Conservation (phyloP, 2,329 filamentous ascomycete genomes). For the Dactylellina leptospora region DNA sequence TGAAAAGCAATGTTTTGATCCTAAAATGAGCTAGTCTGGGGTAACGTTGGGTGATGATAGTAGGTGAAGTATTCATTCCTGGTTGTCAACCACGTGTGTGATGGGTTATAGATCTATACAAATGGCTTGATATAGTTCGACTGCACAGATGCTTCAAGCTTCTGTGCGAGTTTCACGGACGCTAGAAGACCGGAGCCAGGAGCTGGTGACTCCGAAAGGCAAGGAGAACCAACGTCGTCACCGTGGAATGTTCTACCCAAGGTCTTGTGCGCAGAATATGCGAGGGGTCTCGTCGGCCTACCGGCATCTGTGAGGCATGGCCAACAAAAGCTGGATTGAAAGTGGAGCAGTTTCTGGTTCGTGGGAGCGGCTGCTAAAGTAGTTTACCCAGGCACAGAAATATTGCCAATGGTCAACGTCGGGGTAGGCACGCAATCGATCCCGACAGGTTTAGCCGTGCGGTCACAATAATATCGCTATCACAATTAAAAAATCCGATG, state of each 20-base stretch:
- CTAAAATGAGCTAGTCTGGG: no score
- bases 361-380: slow-evolving; percentile 52
- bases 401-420: slow-evolving; percentile 19
- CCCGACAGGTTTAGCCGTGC: slow-evolving; percentile 51
- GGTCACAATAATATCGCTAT: no score
- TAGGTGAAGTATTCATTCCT: no score
- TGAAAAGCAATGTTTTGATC: no score
- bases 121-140: slow-evolving; percentile 22
- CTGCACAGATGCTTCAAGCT: no score
- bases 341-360: slow-evolving; percentile 31
- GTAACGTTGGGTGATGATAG: no score
- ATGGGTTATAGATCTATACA: slow-evolving; percentile 3
- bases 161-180: no score
- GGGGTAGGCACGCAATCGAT: slow-evolving; percentile 47
- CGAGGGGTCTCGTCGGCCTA: slow-evolving; percentile 8
- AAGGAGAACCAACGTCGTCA: slow-evolving; percentile 3
- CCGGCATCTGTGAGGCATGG: slow-evolving; percentile 29
- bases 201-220: not conserved
- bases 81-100: slow-evolving; percentile 37
- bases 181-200: slow-evolving; percentile 16
- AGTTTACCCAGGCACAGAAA: slow-evolving; percentile 37
- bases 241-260: slow-evolving; percentile 8
- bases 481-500: slow-evolving; percentile 40
- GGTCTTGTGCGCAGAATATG: slow-evolving; percentile 22
- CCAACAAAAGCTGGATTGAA: not conserved